Percentiles rank a stretch among this genome's conserved stretches.
phyloP scores from a whole-genome alignment of 768 basidiomycete genomes.

The Nidularia sp. region DNA sequence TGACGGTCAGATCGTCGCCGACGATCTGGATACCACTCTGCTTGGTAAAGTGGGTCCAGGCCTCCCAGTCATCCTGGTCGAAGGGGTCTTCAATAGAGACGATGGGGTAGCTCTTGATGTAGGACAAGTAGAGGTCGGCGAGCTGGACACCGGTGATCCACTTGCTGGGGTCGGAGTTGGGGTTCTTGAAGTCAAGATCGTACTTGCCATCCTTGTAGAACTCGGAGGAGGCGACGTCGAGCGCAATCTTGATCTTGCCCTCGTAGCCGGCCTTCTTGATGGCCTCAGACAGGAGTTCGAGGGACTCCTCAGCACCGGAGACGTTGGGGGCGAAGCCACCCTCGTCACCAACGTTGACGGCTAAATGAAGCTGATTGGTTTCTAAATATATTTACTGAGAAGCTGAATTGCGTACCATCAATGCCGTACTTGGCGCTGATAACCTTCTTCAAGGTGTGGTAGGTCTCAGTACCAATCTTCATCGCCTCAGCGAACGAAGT shows the following conservation, averaged over 20 bases:
- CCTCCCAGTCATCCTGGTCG: constrained; percentile 99
- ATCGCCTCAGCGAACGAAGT: constrained; percentile 91
- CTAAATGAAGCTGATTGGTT: constrained; percentile 34
- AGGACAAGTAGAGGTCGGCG: constrained; percentile 84
- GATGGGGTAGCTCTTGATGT: constrained; percentile 93
- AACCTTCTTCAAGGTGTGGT: constrained; percentile 98
- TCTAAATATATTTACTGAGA: background rate
- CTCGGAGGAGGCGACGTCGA: constrained; percentile 98
- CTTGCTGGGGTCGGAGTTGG: constrained; percentile 96
- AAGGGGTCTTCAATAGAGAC: constrained; percentile 97
- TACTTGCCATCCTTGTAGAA: constrained; percentile 99
- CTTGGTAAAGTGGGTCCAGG: constrained; percentile 90
- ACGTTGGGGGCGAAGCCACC: constrained; percentile 99
- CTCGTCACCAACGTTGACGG: constrained; percentile 99
- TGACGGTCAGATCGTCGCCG: constrained; percentile 96
- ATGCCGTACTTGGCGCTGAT: constrained; percentile 99
- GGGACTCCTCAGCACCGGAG: constrained; percentile 92
- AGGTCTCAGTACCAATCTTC: constrained; percentile 98
- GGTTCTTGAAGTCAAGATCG: constrained; percentile 99
- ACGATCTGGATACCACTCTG: constrained; percentile 83
- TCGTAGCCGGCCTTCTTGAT: constrained; percentile 98
- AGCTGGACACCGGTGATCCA: constrained; percentile 93
- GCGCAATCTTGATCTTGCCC: constrained; percentile 97
- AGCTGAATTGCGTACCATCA: constrained; percentile 57
- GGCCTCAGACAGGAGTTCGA: constrained; percentile 92